Percentiles rank a stretch among this genome's conserved stretches.
Evolutionary conservation across 768 basidiomycete species (phyloP).

Genomic region (Leccinum uliginosum): DNA sequence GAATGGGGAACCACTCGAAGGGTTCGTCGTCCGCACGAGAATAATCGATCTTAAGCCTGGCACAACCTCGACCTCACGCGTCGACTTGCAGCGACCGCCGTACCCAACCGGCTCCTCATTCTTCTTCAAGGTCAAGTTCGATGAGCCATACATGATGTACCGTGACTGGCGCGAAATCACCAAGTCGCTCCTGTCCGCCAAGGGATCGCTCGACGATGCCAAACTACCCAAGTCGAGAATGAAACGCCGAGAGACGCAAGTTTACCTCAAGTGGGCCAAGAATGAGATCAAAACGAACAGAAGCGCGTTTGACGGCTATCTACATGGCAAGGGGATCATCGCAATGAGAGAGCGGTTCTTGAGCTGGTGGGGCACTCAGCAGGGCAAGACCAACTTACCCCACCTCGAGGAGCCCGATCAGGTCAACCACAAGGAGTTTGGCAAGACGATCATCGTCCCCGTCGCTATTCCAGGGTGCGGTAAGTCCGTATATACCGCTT

Average conservation of each 20-base stretch:
- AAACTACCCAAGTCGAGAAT: slow-evolving; percentile 62
- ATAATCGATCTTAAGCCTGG: slow-evolving; percentile 43
- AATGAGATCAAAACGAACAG: slow-evolving; percentile 64
- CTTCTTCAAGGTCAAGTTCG: slow-evolving; percentile 99
- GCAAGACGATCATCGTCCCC: slow-evolving; percentile 83
- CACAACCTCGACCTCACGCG: slow-evolving; percentile 17
- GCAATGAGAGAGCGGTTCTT: slow-evolving; percentile 76
- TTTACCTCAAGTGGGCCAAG: slow-evolving; percentile 83
- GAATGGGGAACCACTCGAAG: slow-evolving; percentile 84
- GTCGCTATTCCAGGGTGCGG: slow-evolving; percentile 93
- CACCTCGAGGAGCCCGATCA: slow-evolving; percentile 19
- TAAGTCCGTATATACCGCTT: slow-evolving; percentile 33
- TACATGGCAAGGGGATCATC: slow-evolving; percentile 81
- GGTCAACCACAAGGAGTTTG: slow-evolving; percentile 32
- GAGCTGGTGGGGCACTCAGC: slow-evolving; percentile 52
- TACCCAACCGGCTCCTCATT: slow-evolving; percentile 80
- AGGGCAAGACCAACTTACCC: slow-evolving; percentile 37
- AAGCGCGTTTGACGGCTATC: slow-evolving; percentile 55
- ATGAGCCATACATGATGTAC: slow-evolving; percentile 98
- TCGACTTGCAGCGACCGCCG: slow-evolving; percentile 41
- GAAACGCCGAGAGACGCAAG: slow-evolving; percentile 68
- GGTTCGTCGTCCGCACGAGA: slow-evolving; percentile 86
- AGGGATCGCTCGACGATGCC: slow-evolving; percentile 28
- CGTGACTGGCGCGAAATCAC: slow-evolving; percentile 97
- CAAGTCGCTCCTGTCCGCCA: slow-evolving; percentile 55